A percentile compares a stretch with the other conserved stretches of the same genome.
phyloP scores from a whole-genome alignment of 2,329 filamentous ascomycete genomes.

The Stemphylium vesicarium region DNA sequence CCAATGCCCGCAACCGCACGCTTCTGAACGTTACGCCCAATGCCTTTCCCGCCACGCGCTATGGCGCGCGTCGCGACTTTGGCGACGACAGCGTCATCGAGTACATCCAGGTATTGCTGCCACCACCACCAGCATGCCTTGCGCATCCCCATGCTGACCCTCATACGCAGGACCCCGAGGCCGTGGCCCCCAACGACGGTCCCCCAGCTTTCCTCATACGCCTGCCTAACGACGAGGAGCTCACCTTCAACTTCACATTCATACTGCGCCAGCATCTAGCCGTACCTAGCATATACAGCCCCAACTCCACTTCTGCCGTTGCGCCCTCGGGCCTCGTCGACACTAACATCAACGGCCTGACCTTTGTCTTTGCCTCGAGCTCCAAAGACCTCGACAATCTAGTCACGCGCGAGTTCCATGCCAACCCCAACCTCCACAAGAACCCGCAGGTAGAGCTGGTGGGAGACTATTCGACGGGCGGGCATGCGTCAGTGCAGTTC shows the following conservation, averaged over 20 bases:
- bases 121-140: neutral
- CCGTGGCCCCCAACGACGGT: slow-evolving; percentile 36
- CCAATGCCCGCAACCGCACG: slow-evolving; percentile 77
- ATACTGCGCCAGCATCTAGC: slow-evolving; percentile 67
- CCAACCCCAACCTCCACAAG: slow-evolving; percentile 96
- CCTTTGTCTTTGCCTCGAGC: slow-evolving; percentile 88
- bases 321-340: slow-evolving; percentile 57
- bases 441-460: slow-evolving; percentile 94
- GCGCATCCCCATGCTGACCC: slow-evolving; percentile 13
- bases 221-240: slow-evolving; percentile 87
- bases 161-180: slow-evolving; percentile 74
- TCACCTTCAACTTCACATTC: slow-evolving; percentile 92
- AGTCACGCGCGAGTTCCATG: slow-evolving; percentile 93
- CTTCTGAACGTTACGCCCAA: slow-evolving; percentile 83
- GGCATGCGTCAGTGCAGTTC: slow-evolving; percentile 84
- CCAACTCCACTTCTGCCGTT: slow-evolving; percentile 58
- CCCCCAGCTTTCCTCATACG: slow-evolving; percentile 82
- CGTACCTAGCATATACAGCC: slow-evolving; percentile 46
- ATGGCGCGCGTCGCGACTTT: slow-evolving; percentile 72
- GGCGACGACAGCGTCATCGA: slow-evolving; percentile 81
- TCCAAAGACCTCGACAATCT: slow-evolving; percentile 89
- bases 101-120: slow-evolving; percentile 71
- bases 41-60: slow-evolving; percentile 81
- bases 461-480: slow-evolving; percentile 86
- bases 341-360: slow-evolving; percentile 84